phyloP scores from a whole-genome alignment of 2,329 filamentous ascomycete genomes.

The Blastomyces silverae region DNA sequence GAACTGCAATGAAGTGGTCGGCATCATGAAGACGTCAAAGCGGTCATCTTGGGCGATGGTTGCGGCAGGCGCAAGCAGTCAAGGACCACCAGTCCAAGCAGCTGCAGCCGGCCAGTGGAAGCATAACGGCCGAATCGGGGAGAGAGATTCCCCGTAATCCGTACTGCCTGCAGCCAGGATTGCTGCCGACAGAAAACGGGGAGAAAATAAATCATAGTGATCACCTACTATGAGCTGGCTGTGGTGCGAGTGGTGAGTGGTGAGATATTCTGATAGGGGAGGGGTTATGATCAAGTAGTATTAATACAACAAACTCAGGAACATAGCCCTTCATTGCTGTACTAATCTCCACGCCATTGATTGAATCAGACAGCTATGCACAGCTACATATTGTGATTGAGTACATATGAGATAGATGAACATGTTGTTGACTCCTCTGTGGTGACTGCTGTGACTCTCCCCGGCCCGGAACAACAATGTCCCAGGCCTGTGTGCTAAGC shows the following conservation, averaged over 20 bases:
- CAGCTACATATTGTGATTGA: too few species aligned
- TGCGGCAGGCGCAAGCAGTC: neutral
- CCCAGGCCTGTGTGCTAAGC: neutral
- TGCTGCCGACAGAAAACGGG: neutral
- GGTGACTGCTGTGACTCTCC: neutral
- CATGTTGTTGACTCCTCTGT: too few species aligned
- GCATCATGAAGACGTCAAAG: neutral
- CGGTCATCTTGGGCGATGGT: neutral
- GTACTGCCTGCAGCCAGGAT: neutral
- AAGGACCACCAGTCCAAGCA: neutral
- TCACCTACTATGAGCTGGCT: neutral
- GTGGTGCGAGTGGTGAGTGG: neutral
- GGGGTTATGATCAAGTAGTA: neutral
- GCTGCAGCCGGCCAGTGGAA: neutral
- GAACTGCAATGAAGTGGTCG: neutral
- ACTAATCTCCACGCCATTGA: neutral
- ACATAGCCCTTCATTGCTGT: neutral
- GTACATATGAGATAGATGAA: too few species aligned
- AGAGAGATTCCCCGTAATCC: neutral
- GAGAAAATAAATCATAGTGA: neutral
- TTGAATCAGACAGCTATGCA: neutral
- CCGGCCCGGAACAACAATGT: constrained; percentile 4
- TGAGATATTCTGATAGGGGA: too few species aligned
- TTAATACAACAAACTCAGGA: neutral
- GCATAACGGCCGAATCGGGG: neutral